Base-by-base conservation (phyloP, 139 green algal species). In the Parachlorella kessleri region DNA sequence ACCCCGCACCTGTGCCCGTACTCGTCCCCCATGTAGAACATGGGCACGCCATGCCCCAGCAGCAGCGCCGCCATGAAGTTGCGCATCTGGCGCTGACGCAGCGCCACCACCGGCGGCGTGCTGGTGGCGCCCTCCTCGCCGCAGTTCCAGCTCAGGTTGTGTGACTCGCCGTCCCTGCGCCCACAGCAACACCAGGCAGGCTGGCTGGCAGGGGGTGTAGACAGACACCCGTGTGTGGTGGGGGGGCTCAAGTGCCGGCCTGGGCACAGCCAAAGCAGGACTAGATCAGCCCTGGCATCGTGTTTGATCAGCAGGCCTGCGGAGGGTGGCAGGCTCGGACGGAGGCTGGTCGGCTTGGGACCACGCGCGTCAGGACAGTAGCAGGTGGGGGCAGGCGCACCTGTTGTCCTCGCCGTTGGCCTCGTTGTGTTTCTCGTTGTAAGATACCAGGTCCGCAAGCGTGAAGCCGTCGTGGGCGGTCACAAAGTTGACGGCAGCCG, bases 81-180 rank as follows among this genome's bases (percentile, higher is more conserved):
- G 67, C 94, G 91, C 83, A 94, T 94, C 40, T 75, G 84, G 37
- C 90, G 71, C n/a, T 73, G 66, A 4, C 91, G 84, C 80, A 95
- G 85, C 36, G 41, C 66, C 55, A 70, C 41, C 7, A 98, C 90
- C 1, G 67, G 68, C n/a, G 66, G 69, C 42, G 85, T 68, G 2
- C 42, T 71, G 4, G 84, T 94, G 30, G 80, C 69, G 9, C 97
- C 97, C 86, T 99, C 97, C 55, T 87, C 87, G 3, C 97, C 97
- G 80, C 96, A 99, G 88, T 99, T 99, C 97, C 97, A 99, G 66
- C 80, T 95, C 66, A 94, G 84, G 89, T 99, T 99, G 90, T 99
- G 91, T 53, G 85, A 82, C 90, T 99, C 96, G 8, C 97, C 97
- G 78, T 99, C 96, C 35, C 85, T 87, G 74, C 65, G 33, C 23